Conservation (phyloP, 225 moss, liverwort and hornwort species). For the Takakia lepidozioides region DNA sequence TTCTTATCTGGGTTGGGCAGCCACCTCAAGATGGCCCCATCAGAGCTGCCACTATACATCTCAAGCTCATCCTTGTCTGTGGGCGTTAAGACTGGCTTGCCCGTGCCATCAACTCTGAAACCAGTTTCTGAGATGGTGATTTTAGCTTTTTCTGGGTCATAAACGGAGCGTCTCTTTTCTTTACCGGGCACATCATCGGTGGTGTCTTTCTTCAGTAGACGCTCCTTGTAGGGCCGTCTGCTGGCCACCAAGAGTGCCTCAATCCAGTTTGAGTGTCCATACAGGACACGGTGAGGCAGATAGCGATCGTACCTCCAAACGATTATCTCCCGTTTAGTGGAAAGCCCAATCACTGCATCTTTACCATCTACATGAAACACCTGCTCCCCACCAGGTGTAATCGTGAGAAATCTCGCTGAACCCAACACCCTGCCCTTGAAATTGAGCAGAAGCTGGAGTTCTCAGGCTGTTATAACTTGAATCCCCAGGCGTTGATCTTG, state of each 20-base stretch:
- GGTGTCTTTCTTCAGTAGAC: constrained; percentile 38
- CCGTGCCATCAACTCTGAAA: constrained; percentile 2
- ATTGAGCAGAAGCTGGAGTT: no score
- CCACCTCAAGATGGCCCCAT: constrained; percentile 57
- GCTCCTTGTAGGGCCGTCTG: constrained; percentile 50
- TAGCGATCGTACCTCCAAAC: constrained; percentile 53
- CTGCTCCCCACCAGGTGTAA: no score
- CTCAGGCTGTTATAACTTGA: no score
- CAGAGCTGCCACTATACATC: constrained; percentile 46
- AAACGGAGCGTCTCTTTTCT: constrained; percentile 8
- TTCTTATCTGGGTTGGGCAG: constrained; percentile 48
- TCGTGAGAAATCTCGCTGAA: no score
- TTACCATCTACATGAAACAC: constrained; percentile 40
- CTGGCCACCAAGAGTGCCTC: constrained; percentile 40
- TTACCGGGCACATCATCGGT: constrained; percentile 44
- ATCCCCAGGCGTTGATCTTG: no score
- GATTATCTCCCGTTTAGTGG: constrained; percentile 27
- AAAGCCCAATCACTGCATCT: constrained; percentile 49
- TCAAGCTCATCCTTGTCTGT: constrained; percentile 29
- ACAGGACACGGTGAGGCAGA: constrained; percentile 51
- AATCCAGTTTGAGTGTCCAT: constrained; percentile 59
- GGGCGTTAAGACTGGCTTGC: constrained; percentile 9
- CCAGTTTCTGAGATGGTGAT: constrained; percentile 5
- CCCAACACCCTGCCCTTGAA: no score
- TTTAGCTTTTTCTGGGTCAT: constrained; percentile 1